Evolutionary conservation across 1,284 basidiomycete genomes (phyloP), one percentile per base, ranked within the genome.

Genomic region (Stereum hirsutum): DNA sequence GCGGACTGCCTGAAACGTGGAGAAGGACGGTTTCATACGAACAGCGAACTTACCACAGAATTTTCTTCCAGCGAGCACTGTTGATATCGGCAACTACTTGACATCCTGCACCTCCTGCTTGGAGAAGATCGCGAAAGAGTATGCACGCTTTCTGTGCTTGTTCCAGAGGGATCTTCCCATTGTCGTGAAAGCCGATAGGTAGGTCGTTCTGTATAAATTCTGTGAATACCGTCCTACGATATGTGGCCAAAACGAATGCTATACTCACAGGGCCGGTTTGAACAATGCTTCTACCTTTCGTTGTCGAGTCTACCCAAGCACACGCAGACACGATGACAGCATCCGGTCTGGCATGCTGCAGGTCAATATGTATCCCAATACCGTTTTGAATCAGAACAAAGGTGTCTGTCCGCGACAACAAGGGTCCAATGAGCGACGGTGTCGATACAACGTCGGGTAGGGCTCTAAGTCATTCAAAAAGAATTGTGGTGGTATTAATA

Each of bases 1-100:
- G 14, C 31, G 21, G 32, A 25, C 28, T 36, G 33, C 26, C 38
- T 38, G 21, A 24, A 41, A 20, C n/a, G 28, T 30, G 8, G 8
- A 8, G 8, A n/a, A 30, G 28, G 10, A 4, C 15, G 5, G 33
- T 17, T 17, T 35, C 17, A 20, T 17, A 10, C 15, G 33, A n/a
- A 20, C 15, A 12, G 33, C 15, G 11, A 20, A 49, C 62, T 43
- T 55, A 66, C 65, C 66, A 68, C 6, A 67, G 48, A 25, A 66
- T 61, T 49, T 74, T 74, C 38, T 61, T 54, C 66, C 70, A 73
- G 20, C 71, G 60, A 17, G 62, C 56, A 8, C 63, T 49, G 45
- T 69, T 63, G 21, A 72, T 66, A 43, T 72, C 62, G 0, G 57
- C 51, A 6, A 57, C 57, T 1, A 55, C 49, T 20, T 59, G 53